Evolutionary conservation across 225 moss, liverwort and hornwort species (phyloP), one percentile per base, ranked within the genome.

Genomic region (Rhytidiadelphus loreus): DNA sequence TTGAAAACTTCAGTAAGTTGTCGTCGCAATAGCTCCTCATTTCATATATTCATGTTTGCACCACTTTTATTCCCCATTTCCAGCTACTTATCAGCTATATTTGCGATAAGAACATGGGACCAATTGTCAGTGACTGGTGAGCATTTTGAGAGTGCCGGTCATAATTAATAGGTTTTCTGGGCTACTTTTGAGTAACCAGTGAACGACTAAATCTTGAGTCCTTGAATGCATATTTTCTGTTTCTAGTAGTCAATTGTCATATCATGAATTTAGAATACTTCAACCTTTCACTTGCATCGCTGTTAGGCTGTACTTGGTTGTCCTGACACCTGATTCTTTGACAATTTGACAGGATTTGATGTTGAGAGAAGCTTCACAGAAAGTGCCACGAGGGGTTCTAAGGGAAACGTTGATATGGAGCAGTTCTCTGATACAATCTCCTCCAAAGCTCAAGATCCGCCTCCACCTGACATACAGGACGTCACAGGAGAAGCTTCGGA

Each of bases 401-500:
- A 77, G 44, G 88, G 71, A 85, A 89, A 85, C 86, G 76, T 66
- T 60, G 85, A 20, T 20, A 48, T 33, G 65, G 84, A 85, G n/a
- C 73, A 57, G 35, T 57, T 73, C n/a, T 70, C 83, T 66, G 29
- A 46, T 58, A 83, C 62, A 59, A 29, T 75, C 73, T 87, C 65
- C 61, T 85, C 85, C 18, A 87, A 90, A 79, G 17, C 53, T 58
- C 66, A 77, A 85, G 89, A 90, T 72, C 92, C 92, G 73, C 92
- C 93, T 88, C 93, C 92, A 41, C 93, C 93, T 68, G n/a, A 73
- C 66, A 90, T 91, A 85, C 79, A 90, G 86, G 92, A 93, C 46
- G 61, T 92, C 81, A 81, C 92, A 82, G 78, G 65, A n/a, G 86
- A 87, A 39, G 73, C 85, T 72, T 65, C 84, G 77, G 89, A 74